phyloP scores from a whole-genome alignment of 1,139 yeast species.

The Yamadazyma diddensiae region DNA sequence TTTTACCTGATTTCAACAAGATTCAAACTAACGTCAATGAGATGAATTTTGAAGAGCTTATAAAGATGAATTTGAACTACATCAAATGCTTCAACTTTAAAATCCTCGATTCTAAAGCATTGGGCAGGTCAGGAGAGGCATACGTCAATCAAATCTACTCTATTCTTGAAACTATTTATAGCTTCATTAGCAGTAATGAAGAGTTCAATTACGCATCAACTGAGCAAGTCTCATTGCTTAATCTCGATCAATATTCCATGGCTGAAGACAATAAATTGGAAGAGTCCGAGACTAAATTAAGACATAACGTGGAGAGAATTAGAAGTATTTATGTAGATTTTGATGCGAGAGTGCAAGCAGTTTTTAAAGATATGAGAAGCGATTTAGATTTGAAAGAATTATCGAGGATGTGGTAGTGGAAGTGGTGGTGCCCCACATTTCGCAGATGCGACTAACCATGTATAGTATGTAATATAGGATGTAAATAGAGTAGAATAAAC shows the following conservation, averaged over 20 bases:
- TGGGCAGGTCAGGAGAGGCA: slow-evolving; percentile 41
- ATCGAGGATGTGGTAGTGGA: slow-evolving; percentile 7
- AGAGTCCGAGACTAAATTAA: slow-evolving; percentile 23
- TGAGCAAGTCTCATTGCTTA: slow-evolving; percentile 28
- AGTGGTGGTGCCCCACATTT: slow-evolving; percentile 13
- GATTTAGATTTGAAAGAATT: slow-evolving; percentile 21
- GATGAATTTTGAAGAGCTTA: slow-evolving; percentile 49
- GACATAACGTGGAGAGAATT: slow-evolving; percentile 23
- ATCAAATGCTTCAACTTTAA: slow-evolving; percentile 36
- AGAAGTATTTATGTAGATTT: slow-evolving; percentile 25
- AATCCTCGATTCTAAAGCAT: slow-evolving; percentile 30
- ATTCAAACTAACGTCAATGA: slow-evolving; percentile 19
- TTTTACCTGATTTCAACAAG: slow-evolving; percentile 8
- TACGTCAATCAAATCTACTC: slow-evolving; percentile 46
- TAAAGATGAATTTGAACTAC: slow-evolving; percentile 38
- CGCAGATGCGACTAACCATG: too few species aligned
- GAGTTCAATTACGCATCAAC: slow-evolving; percentile 38
- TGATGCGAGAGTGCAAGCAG: slow-evolving; percentile 16
- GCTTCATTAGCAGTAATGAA: slow-evolving; percentile 43
- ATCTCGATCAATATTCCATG: slow-evolving; percentile 18
- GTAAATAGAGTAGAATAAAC: too few species aligned
- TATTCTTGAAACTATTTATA: slow-evolving; percentile 39
- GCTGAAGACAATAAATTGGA: slow-evolving; percentile 16
- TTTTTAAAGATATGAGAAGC: slow-evolving; percentile 27
- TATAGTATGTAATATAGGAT: too few species aligned